A percentile compares a stretch with the other conserved stretches of the same genome.
Conservation (phyloP, 2,329 filamentous ascomycete species). For the Ascochyta clinopodiicola region DNA sequence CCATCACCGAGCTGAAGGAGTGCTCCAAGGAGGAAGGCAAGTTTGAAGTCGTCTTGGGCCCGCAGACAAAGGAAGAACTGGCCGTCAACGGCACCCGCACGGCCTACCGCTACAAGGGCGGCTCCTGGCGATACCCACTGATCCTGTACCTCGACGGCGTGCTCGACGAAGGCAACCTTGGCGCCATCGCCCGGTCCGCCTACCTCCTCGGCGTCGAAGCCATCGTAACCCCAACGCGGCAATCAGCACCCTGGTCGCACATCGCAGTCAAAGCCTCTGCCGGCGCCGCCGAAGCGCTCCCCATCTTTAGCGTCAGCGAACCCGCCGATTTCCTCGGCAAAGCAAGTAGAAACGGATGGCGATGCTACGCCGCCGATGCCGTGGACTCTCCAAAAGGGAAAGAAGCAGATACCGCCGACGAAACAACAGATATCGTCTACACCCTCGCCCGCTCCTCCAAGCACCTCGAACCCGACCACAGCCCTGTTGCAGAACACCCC, state of each 20-base stretch:
- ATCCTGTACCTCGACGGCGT: constrained; percentile 78
- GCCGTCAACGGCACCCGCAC: constrained; percentile 71
- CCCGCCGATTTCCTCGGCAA: constrained; percentile 72
- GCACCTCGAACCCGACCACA: constrained; percentile 29
- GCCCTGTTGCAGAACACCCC: constrained; percentile 57
- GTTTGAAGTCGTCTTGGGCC: constrained; percentile 55
- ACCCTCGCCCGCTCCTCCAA: constrained; percentile 29
- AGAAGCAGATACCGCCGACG: constrained; percentile 26
- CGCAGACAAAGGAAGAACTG: constrained; percentile 77
- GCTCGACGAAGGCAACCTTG: constrained; percentile 87
- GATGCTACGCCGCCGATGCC: constrained; percentile 74
- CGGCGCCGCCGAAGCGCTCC: constrained; percentile 82
- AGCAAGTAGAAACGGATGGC: constrained; percentile 78
- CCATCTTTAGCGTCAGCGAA: constrained; percentile 72
- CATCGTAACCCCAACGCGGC: constrained; percentile 75
- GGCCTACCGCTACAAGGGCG: constrained; percentile 56
- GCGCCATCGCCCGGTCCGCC: constrained; percentile 85
- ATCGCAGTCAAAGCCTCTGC: constrained; percentile 86
- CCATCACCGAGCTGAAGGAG: constrained; percentile 65
- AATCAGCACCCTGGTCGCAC: constrained; percentile 73
- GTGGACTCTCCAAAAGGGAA: constrained; percentile 44
- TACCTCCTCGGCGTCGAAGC: constrained; percentile 91
- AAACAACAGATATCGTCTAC: constrained; percentile 30
- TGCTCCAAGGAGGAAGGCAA: constrained; percentile 51
- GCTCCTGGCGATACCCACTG: constrained; percentile 66